A percentile compares a stretch with the other conserved stretches of the same genome.
phyloP scores from a whole-genome alignment of 306 rosid genomes.

The Pyrus betulifolia region DNA sequence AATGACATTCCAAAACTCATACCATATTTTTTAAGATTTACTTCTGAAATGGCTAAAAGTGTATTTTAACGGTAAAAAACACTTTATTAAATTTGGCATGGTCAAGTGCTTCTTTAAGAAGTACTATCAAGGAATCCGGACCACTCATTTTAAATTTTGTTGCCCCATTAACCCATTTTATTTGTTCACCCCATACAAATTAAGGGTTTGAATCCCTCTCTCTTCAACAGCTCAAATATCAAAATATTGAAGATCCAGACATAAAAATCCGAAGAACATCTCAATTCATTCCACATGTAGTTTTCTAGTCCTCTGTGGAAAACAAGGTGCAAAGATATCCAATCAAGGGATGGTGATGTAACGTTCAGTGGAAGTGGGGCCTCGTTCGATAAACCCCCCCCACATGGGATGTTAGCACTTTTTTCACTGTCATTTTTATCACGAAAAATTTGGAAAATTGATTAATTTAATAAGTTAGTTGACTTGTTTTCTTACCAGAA shows the following conservation, averaged over 20 bases:
- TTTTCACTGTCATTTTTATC: constrained; percentile 28
- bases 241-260: too few relatives aligned
- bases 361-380: constrained; percentile 28
- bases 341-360: constrained; percentile 30
- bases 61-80: too few relatives aligned
- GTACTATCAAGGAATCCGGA: too few relatives aligned
- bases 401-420: constrained; percentile 57
- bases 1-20: not conserved
- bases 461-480: constrained; percentile 33
- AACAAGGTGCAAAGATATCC: constrained; percentile 20
- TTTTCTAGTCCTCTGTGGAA: constrained; percentile 19
- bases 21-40: too few relatives aligned
- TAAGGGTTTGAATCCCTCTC: too few relatives aligned
- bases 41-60: too few relatives aligned
- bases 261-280: too few relatives aligned
- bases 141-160: too few relatives aligned
- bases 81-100: too few relatives aligned
- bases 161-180: too few relatives aligned
- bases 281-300: constrained; percentile 15
- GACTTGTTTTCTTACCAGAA: constrained; percentile 40
- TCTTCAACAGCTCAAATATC: too few relatives aligned
- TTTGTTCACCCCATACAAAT: rapidly evolving
- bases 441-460: not conserved
- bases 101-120: too few relatives aligned
- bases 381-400: constrained; percentile 27